Base-by-base conservation (phyloP, 2,329 filamentous ascomycete species). In the Chaetomiaceae sp. region DNA sequence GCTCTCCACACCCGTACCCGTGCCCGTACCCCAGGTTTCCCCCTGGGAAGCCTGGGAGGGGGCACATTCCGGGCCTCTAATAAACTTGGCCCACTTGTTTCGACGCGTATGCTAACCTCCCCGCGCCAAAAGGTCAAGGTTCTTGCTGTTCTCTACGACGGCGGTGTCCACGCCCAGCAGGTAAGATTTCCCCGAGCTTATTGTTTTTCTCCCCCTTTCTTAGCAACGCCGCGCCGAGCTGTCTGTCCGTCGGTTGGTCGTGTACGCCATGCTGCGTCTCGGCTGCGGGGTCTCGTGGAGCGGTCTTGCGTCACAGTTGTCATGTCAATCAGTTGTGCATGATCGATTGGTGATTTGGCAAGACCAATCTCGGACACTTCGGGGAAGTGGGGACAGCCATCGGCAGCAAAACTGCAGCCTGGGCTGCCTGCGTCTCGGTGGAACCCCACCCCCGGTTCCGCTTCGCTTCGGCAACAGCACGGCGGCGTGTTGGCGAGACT, bases 111-210 rank as follows among this genome's bases (percentile, higher is more conserved):
- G 72, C 75, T 78, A 66, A 78, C 75, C 63, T 70, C 70, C 56
- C 57, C 61, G 63, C 69, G 66, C 67, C 68, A 73, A 72, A 70
- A 96, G 90, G 91, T 91, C 77, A 96, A 96, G 78, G 88, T 96
- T 74, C 85, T 96, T 69, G 79, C 91, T 68, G 88, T 95, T 64
- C 82, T 96, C 63, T 96, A 96, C 79, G 91, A 96, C 74, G 91
- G 90, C 70, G 81, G 83, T 69, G 77, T 89, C 76, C 89, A 96
- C 77, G 90, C 91, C 75, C 76, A 87, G 73, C 80, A 96, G 67
- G 89, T 95, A 69, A 70, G 75, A 68, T n/a, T n/a, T n/a, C n/a
- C n/a, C n/a, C n/a, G n/a, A n/a, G n/a, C n/a, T n/a, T n/a, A n/a
- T n/a, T n/a, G n/a, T n/a, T n/a, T n/a, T n/a, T n/a, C n/a, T n/a